Base-by-base conservation (phyloP, 2,329 filamentous ascomycete species). In the Aspergillus transmontanensis region DNA sequence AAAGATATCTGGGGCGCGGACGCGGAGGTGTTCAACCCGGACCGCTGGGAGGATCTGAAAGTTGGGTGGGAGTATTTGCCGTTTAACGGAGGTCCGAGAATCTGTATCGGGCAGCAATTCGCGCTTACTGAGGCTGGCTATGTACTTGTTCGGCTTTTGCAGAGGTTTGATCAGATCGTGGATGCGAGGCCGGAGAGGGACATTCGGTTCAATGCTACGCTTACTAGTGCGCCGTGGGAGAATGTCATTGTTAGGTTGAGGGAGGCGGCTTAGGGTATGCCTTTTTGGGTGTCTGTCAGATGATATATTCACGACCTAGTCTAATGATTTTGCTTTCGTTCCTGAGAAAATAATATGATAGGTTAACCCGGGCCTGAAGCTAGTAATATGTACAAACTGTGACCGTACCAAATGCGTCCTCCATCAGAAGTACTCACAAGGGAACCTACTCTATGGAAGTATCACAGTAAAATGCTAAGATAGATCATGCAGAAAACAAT, bases 31-130 rank as follows among this genome's bases (percentile, higher is more conserved):
- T 93, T 88, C 78, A 82, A 81, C 63, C 90, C 90, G 0, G 89
- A 92, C 55, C 82, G 90, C 62, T 93, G 90, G 90, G 79, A 87
- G 84, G 85, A 87, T 72, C 89, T 88, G 0, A 85, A 84, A 71
- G 65, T 64, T 7, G 86, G 86, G 0, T 91, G 89, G 87, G 85
- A 89, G 66, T 93, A 90, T 73, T 84, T 93, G 48, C 90, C 90
- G 4, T 92, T 93, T 77, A 92, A 92, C 73, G 89, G 89, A 12
- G 90, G 90, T 1, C 88, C 90, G 50, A 81, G 90, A 36, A 90
- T 92, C 72, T 92, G 90, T 76, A 87, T 93, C 63, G 90, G 90
- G 1, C 90, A 94, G 82, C 90, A 94, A 76, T 94, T 93, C 75
- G 92, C 91, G 16, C 78, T 94, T 54, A 92, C 90, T 0, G 90